Conservation (phyloP, 1,139 yeast species). For the Pichia cactophila region DNA sequence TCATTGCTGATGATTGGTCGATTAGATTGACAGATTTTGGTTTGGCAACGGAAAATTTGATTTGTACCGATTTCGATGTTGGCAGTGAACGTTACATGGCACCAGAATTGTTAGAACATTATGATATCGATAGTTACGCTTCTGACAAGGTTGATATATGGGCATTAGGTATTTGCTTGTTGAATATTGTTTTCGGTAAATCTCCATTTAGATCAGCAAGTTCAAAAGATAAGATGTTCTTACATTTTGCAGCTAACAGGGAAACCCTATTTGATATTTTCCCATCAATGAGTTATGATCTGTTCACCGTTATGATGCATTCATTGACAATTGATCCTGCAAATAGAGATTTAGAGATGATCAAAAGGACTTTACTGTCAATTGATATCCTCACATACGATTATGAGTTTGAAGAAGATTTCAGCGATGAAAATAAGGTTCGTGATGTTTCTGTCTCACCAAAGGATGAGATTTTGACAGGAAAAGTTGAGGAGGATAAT, state of each 20-base stretch:
- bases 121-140: slow-evolving; percentile 56
- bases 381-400: slow-evolving; percentile 69
- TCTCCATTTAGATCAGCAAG: slow-evolving; percentile 86
- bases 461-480: background rate
- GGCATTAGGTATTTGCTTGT: slow-evolving; percentile 83
- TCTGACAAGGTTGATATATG: slow-evolving; percentile 88
- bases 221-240: slow-evolving; percentile 74
- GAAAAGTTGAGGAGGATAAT: background rate
- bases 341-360: slow-evolving; percentile 59
- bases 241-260: slow-evolving; percentile 80
- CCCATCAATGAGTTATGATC: slow-evolving; percentile 80
- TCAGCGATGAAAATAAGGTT: slow-evolving; percentile 27
- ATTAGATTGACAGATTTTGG: slow-evolving; percentile 97
- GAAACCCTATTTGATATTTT: slow-evolving; percentile 90
- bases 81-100: slow-evolving; percentile 98
- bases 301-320: slow-evolving; percentile 73
- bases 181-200: slow-evolving; percentile 82
- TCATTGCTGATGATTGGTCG: slow-evolving; percentile 87
- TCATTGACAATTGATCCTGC: slow-evolving; percentile 81
- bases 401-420: slow-evolving; percentile 45
- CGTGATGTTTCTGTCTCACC: background rate
- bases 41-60: slow-evolving; percentile 66
- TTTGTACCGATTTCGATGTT: slow-evolving; percentile 75
- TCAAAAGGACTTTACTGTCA: slow-evolving; percentile 52
- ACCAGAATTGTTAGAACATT: slow-evolving; percentile 71